phyloP scores from a whole-genome alignment of 2,329 filamentous ascomycete genomes.

The Drechslerella stenobrocha region DNA sequence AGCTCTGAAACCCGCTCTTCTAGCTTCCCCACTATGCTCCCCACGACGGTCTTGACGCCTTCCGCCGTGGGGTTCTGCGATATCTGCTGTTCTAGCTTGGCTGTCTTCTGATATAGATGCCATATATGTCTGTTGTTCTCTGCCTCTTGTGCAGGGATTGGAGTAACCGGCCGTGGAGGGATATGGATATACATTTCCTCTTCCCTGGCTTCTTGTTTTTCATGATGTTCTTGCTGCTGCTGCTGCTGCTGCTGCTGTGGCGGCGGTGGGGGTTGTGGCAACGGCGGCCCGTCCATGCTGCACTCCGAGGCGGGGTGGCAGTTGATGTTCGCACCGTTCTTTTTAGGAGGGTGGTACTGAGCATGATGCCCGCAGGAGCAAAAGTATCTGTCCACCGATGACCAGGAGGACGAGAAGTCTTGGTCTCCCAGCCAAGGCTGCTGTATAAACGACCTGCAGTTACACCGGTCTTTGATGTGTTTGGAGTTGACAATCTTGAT shows the following conservation, averaged over 20 bases:
- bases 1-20: constrained; percentile 35
- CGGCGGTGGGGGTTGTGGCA: neutral
- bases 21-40: constrained; percentile 21
- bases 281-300: constrained; percentile 23
- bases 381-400: constrained; percentile 48
- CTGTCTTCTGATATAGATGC: constrained; percentile 48
- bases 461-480: constrained; percentile 38
- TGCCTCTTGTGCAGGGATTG: constrained; percentile 33
- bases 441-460: constrained; percentile 43
- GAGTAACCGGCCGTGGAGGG: constrained; percentile 29
- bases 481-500: constrained; percentile 41
- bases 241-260: neutral
- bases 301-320: constrained; percentile 21
- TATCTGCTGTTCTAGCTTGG: constrained; percentile 41
- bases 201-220: constrained; percentile 15
- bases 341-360: constrained; percentile 42
- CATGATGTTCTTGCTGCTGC: constrained; percentile 15
- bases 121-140: constrained; percentile 46
- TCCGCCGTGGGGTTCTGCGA: constrained; percentile 37
- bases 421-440: constrained; percentile 32
- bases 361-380: constrained; percentile 48
- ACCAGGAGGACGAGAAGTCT: constrained; percentile 37
- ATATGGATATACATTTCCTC: constrained; percentile 23
- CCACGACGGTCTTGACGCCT: constrained; percentile 30
- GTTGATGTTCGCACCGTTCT: constrained; percentile 23